Base-by-base conservation (phyloP, 768 basidiomycete species). In the Chiua virens region DNA sequence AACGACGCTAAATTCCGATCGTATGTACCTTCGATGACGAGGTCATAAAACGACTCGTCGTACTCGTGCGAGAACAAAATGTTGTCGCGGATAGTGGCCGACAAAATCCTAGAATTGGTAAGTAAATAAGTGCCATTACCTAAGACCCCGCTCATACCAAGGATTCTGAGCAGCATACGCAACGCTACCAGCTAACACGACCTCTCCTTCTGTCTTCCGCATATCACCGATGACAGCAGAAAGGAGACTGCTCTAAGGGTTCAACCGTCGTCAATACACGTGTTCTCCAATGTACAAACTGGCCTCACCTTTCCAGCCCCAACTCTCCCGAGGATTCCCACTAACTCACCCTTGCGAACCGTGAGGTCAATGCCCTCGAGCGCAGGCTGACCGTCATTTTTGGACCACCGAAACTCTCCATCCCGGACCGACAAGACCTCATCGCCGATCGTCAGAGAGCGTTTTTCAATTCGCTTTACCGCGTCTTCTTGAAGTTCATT, bases 31-130 rank as follows among this genome's bases (percentile, higher is more conserved):
- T 93, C 89, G 5, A 94, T 67, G 5, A 94, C 92, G 15, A 85
- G 63, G 47, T 89, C 79, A 59, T 95, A 96, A 58, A 92, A 96
- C 0, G 75, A 76, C 54, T 89, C 86, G 45, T 98, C 93, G 54
- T 87, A 97, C 58, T 85, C 79, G 67, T 95, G 89, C 10, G 86
- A 92, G 71, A 98, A 98, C 30, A 91, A 63, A 53, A 98, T 98
- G 62, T 98, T 98, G 38, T 93, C 90, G 34, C 87, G 81, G 44
- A 98, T 80, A 3, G 89, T 86, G 0, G 90, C 83, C 2, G 90
- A 92, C 68, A 95, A 78, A 39, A 97, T 83, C 89, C 87, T 89
- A 25, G 5, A 11, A 22, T 25, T 6, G 1, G 4, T 39, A 28
- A 21, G 50, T 22, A 27, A 59, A 7, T 17, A 18, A 4, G 17